Conservation (phyloP, 345 rosid genomes). For the Euphorbia peplus region DNA sequence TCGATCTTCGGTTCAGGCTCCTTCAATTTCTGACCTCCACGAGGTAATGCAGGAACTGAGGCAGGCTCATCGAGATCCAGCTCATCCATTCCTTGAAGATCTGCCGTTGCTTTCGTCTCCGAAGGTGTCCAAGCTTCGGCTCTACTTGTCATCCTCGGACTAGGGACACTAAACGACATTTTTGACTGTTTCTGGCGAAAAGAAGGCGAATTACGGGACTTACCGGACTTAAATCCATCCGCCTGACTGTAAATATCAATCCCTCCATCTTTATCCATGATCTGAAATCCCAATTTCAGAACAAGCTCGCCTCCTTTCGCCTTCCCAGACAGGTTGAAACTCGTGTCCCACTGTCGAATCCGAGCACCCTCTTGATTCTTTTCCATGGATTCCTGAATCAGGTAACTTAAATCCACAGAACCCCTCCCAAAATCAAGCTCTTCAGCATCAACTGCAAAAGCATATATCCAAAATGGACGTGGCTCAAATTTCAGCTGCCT, state of each 20-base stretch:
- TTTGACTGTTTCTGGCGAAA: conserved; percentile 77
- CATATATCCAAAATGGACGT: conserved; percentile 68
- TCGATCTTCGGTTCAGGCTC: conserved; percentile 47
- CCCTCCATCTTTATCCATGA: conserved; percentile 95
- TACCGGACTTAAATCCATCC: conserved; percentile 44
- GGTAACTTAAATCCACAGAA: conserved; percentile 57
- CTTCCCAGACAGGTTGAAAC: conserved; percentile 70
- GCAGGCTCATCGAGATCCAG: conserved; percentile 82
- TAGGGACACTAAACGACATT: conserved; percentile 79
- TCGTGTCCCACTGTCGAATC: conserved; percentile 87
- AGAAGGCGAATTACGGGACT: conserved; percentile 42
- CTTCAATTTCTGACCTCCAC: conserved; percentile 31
- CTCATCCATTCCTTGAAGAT: conserved; percentile 77
- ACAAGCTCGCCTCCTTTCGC: conserved; percentile 90
- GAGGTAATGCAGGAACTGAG: conserved; percentile 27
- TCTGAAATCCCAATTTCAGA: conserved; percentile 80
- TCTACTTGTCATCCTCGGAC: conserved; percentile 70
- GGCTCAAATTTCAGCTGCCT: conserved; percentile 71
- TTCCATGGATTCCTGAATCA: conserved; percentile 78
- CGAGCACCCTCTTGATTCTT: conserved; percentile 70
- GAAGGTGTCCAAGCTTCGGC: conserved; percentile 66
- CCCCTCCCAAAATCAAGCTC: conserved; percentile 81
- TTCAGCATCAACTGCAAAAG: conserved; percentile 71
- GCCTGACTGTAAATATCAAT: conserved; percentile 69
- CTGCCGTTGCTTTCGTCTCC: conserved; percentile 31